These are phyloP conservation scores for Neurospora pannonica DNA, from an alignment of 495 filamentous ascomycete species.

Conservation along the genomic window DNA sequence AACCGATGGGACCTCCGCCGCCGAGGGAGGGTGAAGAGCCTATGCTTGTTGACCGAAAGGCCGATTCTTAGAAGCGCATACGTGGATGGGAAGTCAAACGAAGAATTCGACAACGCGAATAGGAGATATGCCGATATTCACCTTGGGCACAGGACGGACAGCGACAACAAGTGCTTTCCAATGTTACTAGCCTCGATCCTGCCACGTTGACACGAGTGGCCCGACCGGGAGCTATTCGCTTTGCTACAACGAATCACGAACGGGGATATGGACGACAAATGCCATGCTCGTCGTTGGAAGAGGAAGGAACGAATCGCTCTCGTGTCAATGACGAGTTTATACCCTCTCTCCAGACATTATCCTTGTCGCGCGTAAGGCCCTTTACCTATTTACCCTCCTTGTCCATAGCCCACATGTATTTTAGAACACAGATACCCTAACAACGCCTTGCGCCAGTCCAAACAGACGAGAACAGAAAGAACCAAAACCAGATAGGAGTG, in stretches of 20 bases:
- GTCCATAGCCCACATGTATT: not conserved
- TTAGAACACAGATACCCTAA: not conserved
- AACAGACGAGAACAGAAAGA: not conserved
- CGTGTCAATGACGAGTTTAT: not conserved
- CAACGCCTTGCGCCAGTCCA: not conserved
- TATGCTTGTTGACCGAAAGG: conserved; percentile 1
- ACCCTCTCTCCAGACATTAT: not conserved
- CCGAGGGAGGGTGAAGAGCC: conserved; percentile 45
- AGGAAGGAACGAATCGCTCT: not conserved
- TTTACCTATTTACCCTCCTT: not conserved
- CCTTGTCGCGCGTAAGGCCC: not conserved
- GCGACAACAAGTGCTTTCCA: not conserved
- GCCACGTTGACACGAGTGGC: not conserved
- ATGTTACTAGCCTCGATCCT: not conserved
- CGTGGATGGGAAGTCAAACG: not conserved
- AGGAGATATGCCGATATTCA: not conserved
- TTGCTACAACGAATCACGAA: not conserved
- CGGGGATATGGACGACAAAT: not conserved
- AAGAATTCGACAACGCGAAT: not conserved
- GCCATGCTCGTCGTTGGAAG: not conserved
- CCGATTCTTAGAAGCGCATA: not conserved
- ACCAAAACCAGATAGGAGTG: not conserved
- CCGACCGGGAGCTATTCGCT: not conserved
- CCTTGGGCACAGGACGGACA: not conserved
- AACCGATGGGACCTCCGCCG: conserved; percentile 79